Evolutionary conservation across 129 eudicot species (phyloP).

Genomic region (Flaveria trinervia): DNA sequence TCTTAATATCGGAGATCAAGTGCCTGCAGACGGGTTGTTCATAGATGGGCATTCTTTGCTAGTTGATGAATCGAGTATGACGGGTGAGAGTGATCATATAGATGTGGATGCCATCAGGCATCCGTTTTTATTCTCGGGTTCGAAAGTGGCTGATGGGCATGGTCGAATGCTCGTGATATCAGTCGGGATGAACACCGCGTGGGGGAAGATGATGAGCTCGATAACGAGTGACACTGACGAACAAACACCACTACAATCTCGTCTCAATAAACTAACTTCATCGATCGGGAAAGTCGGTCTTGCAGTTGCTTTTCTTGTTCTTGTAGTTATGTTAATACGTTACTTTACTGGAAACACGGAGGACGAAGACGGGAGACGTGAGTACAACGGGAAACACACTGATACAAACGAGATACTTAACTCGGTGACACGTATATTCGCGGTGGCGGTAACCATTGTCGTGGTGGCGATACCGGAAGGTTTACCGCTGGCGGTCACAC

Average conservation of each 20-base stretch:
- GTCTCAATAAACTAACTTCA: slow-evolving; percentile 64
- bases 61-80: slow-evolving; percentile 82
- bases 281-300: slow-evolving; percentile 79
- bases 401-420: slow-evolving; percentile 43
- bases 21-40: slow-evolving; percentile 79
- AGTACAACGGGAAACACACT: slow-evolving; percentile 42
- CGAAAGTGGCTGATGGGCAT: slow-evolving; percentile 80
- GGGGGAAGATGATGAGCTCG: slow-evolving; percentile 96
- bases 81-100: slow-evolving; percentile 80
- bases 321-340: slow-evolving; percentile 55
- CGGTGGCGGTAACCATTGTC: slow-evolving; percentile 73
- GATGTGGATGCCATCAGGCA: slow-evolving; percentile 43
- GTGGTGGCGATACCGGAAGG: slow-evolving; percentile 91
- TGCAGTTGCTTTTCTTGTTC: slow-evolving; percentile 65
- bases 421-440: slow-evolving; percentile 57
- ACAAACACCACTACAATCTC: slow-evolving; percentile 71
- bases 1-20: slow-evolving; percentile 69
- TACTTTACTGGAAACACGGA: slow-evolving; percentile 73
- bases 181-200: slow-evolving; percentile 72
- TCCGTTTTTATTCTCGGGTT: slow-evolving; percentile 74
- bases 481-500: slow-evolving; percentile 79
- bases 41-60: slow-evolving; percentile 69
- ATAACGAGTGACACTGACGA: slow-evolving; percentile 54
- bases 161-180: slow-evolving; percentile 65
- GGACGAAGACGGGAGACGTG: slow-evolving; percentile 43